Conservation (phyloP, 257 asterid genomes). For the Schizonepeta tenuifolia region DNA sequence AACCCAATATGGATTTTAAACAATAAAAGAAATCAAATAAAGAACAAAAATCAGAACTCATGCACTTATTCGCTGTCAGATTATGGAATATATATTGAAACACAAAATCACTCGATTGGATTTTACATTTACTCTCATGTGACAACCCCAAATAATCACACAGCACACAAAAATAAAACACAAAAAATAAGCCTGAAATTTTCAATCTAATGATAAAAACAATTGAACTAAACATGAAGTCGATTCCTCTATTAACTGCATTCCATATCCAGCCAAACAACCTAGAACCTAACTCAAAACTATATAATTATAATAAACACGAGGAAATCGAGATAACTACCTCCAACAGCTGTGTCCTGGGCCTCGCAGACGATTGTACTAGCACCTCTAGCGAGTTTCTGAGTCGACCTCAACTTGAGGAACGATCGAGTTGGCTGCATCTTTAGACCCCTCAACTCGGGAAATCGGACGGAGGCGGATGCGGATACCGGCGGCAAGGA, state of each 20-base stretch:
- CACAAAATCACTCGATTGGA: neutral
- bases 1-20: neutral
- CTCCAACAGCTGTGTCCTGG: conserved; percentile 66
- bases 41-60: neutral
- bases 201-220: neutral
- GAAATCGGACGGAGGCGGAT: conserved; percentile 52
- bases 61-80: neutral
- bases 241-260: neutral
- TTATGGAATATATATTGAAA: neutral
- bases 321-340: conserved; percentile 33
- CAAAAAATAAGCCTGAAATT: neutral
- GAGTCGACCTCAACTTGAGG: conserved; percentile 41
- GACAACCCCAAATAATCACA: neutral
- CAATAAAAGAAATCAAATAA: neutral
- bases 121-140: neutral
- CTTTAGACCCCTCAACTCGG: conserved; percentile 66
- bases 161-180: neutral
- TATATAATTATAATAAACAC: neutral
- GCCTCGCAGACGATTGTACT: conserved; percentile 80
- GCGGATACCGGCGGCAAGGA: conserved; percentile 52
- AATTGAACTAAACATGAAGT: neutral
- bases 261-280: neutral
- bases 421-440: conserved; percentile 57
- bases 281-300: neutral
- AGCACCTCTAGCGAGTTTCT: conserved; percentile 49